Conservation (phyloP, 2,329 filamentous ascomycete genomes). For the Xenoacremonium recifei region DNA sequence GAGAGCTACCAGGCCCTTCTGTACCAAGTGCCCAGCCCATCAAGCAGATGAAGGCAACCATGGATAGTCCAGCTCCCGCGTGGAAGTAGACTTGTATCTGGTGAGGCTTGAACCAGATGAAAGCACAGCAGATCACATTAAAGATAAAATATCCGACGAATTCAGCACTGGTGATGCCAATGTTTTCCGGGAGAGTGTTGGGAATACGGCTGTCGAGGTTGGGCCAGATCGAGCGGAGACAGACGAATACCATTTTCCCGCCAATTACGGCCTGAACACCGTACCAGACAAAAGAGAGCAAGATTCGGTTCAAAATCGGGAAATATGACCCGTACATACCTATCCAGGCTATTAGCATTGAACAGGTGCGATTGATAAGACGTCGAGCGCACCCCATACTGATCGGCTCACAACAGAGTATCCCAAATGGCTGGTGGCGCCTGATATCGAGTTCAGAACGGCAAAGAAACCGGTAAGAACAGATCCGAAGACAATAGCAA, state of each 20-base stretch:
- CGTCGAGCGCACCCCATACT: slow-evolving; percentile 3
- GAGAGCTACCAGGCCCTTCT: no score
- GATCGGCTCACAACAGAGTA: slow-evolving; percentile 3
- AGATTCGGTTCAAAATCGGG: not conserved
- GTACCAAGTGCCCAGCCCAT: no score
- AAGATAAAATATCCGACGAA: slow-evolving; percentile 3
- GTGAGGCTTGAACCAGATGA: no score
- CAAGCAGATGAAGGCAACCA: no score
- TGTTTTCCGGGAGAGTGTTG: slow-evolving; percentile 1
- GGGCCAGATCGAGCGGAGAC: slow-evolving; percentile 1
- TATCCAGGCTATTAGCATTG: not conserved
- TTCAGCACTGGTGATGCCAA: slow-evolving; percentile 3
- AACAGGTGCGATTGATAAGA: not conserved
- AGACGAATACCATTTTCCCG: slow-evolving; percentile 3
- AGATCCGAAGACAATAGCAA: no score
- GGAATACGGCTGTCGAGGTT: slow-evolving; percentile 1
- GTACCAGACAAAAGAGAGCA: slow-evolving; percentile 2
- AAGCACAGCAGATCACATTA: slow-evolving; percentile 3
- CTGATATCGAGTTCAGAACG: no score
- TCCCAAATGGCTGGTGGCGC: slow-evolving; percentile 2
- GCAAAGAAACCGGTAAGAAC: no score
- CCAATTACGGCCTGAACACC: slow-evolving; percentile 2
- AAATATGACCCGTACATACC: slow-evolving; percentile 1
- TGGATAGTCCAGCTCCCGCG: no score
- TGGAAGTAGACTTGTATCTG: no score